Evolutionary conservation across 2,329 filamentous ascomycete species (phyloP), one percentile per base, ranked within the genome.

Genomic region (Colletotrichum destructivum): DNA sequence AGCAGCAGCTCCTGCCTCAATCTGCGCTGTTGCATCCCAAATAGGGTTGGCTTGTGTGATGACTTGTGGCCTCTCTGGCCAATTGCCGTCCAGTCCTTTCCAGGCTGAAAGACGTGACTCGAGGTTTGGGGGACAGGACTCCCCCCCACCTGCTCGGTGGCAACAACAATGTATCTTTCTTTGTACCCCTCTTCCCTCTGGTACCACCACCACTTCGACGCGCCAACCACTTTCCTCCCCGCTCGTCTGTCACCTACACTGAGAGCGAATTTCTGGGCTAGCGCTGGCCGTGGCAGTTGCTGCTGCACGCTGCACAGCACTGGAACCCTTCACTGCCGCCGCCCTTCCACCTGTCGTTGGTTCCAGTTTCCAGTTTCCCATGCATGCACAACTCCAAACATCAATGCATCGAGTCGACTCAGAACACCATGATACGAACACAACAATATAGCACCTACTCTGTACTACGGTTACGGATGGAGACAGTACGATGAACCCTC

Each of bases 41-140:
- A 55, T 60, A 3, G 40, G 66, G 64, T 46, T 71, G 69, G 69
- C 49, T 44, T 7, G 52, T 71, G 69, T 71, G 69, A 71, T 69
- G 51, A 49, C 51, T 38, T 18, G 51, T 35, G 21, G 51, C 44
- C 6, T n/a, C 26, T 8, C 47, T n/a, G 21, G 46, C 69, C 64
- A 71, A 71, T 71, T 44, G 47, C 51, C 51, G 65, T 12, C 38
- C 13, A 21, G 52, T 31, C 26, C 18, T 26, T 18, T 18, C 13
- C 13, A 51, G 44, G 23, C 51, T 40, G 62, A 23, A 46, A 66
- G 62, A 60, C 55, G 67, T 69, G 67, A 69, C 67, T 69, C 67
- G 54, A 66, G 47, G 35, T 26, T 47, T 49, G 46, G n/a, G 55
- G 60, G 67, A 46, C 16, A 55, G 55, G 47, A 21, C n/a, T 26